Evolutionary conservation across 2,329 filamentous ascomycete genomes (phyloP).

Genomic region (Alternaria alternata): DNA sequence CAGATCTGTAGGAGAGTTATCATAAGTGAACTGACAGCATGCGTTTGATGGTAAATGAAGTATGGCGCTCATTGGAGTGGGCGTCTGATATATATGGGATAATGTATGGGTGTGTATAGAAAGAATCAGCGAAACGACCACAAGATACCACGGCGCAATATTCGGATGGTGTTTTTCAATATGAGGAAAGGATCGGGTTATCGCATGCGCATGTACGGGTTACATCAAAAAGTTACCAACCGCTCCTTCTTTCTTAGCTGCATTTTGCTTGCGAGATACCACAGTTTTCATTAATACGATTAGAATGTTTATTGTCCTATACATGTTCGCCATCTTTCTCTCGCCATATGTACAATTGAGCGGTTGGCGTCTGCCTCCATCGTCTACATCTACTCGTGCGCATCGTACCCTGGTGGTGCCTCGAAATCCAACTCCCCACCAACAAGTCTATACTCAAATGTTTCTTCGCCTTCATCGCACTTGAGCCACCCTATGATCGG

Average conservation of each 20-base stretch:
- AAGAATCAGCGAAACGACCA: not conserved
- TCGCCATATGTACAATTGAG: too few species aligned
- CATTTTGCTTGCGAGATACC: conserved; percentile 25
- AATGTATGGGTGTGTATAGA: conserved; percentile 2
- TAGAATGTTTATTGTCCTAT: not conserved
- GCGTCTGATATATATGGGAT: not conserved
- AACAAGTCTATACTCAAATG: conserved; percentile 2
- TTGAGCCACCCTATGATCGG: conserved; percentile 1
- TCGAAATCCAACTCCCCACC: conserved; percentile 4
- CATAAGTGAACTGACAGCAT: not conserved
- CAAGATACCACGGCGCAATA: conserved; percentile 2
- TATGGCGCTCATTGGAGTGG: not conserved
- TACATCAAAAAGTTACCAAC: conserved; percentile 6
- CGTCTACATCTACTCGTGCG: not conserved
- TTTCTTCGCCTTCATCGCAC: not conserved
- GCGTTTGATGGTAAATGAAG: not conserved
- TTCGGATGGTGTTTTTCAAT: not conserved
- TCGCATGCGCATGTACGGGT: not conserved
- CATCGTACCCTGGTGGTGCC: not conserved
- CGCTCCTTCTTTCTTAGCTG: conserved; percentile 2
- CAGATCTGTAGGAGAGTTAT: conserved; percentile 34
- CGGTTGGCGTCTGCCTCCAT: not conserved
- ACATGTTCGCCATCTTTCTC: not conserved
- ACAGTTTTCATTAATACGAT: conserved; percentile 11
- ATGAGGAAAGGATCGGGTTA: not conserved